Evolutionary conservation across 2,329 filamentous ascomycete species (phyloP).

Genomic region (Ploettnerulaceae sp.): DNA sequence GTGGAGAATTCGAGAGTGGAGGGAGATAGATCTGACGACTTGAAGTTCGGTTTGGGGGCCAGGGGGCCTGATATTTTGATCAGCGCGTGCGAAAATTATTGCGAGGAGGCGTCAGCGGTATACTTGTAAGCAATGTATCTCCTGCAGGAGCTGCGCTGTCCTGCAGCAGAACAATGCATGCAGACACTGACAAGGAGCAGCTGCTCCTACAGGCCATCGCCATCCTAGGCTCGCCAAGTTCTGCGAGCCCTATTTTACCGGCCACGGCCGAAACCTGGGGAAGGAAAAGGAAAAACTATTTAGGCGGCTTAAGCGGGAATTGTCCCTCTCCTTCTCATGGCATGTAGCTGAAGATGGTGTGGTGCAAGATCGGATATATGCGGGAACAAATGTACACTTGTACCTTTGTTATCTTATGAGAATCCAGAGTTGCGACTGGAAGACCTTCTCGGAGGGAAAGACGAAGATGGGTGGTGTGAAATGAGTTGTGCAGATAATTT

Average conservation of each 20-base stretch:
- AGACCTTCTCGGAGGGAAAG: not conserved
- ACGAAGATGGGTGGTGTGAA: slow-evolving; percentile 6
- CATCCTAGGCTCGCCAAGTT: not conserved
- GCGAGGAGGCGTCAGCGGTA: slow-evolving; percentile 3
- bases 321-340: not conserved
- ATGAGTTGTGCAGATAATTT: slow-evolving; percentile 4
- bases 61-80: too few species aligned
- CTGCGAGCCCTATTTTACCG: slow-evolving; percentile 3
- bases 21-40: too few species aligned
- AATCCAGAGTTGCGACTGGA: too few species aligned
- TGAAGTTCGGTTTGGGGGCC: slow-evolving; percentile 6
- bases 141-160: slow-evolving; percentile 5
- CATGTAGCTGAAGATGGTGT: not conserved
- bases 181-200: too few species aligned
- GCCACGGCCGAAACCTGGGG: slow-evolving; percentile 16
- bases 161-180: slow-evolving; percentile 3
- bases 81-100: not conserved
- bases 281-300: slow-evolving; percentile 12
- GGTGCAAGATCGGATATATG: slow-evolving; percentile 7
- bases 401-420: slow-evolving; percentile 2
- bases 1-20: not conserved
- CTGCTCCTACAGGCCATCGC: too few species aligned
- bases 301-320: slow-evolving; percentile 14
- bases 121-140: not conserved
- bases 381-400: slow-evolving; percentile 7